Percentiles rank a stretch among this genome's conserved stretches.
phyloP scores from a whole-genome alignment of 345 rosid species.

The Populus deltoides region DNA sequence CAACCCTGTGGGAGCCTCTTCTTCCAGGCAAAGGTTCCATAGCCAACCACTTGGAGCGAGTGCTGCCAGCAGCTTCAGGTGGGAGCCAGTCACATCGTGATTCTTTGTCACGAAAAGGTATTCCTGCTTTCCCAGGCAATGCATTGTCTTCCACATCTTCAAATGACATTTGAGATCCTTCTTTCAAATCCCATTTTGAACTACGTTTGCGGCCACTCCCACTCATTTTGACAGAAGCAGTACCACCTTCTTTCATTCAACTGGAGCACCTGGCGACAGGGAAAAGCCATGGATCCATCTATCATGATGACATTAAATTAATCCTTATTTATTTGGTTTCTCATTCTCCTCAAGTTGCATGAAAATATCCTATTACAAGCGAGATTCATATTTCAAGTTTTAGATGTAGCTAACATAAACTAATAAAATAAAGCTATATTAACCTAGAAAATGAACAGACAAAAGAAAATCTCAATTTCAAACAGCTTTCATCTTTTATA shows the following conservation, averaged over 20 bases:
- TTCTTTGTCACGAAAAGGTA: constrained; percentile 44
- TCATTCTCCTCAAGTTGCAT: background rate
- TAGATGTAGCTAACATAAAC: background rate
- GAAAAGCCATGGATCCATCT: constrained; percentile 7
- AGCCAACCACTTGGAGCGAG: constrained; percentile 48
- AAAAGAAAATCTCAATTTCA: background rate
- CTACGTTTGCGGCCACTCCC: constrained; percentile 52
- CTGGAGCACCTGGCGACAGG: constrained; percentile 16
- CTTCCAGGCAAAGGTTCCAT: constrained; percentile 50
- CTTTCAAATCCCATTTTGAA: constrained; percentile 84
- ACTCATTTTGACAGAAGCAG: constrained; percentile 46
- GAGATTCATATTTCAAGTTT: background rate
- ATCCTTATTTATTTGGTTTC: background rate
- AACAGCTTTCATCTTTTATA: no score
- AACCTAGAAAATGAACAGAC: background rate
- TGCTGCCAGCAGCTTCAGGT: constrained; percentile 41
- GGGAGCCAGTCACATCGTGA: constrained; percentile 45
- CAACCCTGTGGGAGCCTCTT: constrained; percentile 54
- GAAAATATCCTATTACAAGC: background rate
- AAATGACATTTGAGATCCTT: constrained; percentile 44
- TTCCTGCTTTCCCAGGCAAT: constrained; percentile 44
- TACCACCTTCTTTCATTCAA: constrained; percentile 17
- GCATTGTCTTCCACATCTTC: constrained; percentile 33
- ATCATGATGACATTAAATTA: background rate
- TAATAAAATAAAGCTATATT: background rate